These are phyloP conservation scores for Colletotrichum melonis DNA, from an alignment of 2,329 filamentous ascomycete species.

Conservation along the genomic window DNA sequence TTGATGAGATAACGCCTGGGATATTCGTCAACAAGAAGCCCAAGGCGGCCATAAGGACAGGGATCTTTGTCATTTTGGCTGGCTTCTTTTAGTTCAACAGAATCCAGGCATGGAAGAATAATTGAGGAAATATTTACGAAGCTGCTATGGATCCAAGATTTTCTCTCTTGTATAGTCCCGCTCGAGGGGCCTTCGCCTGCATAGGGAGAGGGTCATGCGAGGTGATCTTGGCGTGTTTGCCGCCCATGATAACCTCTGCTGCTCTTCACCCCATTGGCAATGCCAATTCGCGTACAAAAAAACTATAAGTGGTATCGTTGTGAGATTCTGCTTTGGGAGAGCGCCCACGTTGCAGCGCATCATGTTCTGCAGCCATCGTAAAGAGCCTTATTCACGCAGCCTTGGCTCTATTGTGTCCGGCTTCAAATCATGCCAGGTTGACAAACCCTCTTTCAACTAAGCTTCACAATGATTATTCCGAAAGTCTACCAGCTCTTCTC, in stretches of 20 bases:
- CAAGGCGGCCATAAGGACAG: not conserved
- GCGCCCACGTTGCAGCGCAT: not conserved
- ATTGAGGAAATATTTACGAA: not conserved
- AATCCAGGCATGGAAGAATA: not conserved
- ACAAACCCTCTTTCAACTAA: not conserved
- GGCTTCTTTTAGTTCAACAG: not conserved
- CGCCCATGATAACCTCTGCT: not conserved
- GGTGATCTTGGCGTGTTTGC: not conserved
- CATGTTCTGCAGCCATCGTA: not conserved
- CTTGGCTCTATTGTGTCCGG: not conserved
- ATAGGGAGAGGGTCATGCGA: not conserved
- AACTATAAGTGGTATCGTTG: not conserved
- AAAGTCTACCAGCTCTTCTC: not conserved
- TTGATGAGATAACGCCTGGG: not conserved
- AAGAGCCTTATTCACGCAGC: not conserved
- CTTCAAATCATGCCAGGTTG: not conserved
- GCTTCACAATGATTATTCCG: not conserved
- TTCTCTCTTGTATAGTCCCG: not conserved
- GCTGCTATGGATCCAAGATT: not conserved
- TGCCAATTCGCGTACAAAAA: not conserved
- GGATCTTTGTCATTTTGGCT: not conserved
- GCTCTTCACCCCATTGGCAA: not conserved
- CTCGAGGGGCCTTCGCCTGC: not conserved
- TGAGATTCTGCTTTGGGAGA: not conserved
- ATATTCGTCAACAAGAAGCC: not conserved